Percentiles rank a stretch among this genome's conserved stretches.
phyloP scores from a whole-genome alignment of 345 rosid species.

The Salix viminalis region DNA sequence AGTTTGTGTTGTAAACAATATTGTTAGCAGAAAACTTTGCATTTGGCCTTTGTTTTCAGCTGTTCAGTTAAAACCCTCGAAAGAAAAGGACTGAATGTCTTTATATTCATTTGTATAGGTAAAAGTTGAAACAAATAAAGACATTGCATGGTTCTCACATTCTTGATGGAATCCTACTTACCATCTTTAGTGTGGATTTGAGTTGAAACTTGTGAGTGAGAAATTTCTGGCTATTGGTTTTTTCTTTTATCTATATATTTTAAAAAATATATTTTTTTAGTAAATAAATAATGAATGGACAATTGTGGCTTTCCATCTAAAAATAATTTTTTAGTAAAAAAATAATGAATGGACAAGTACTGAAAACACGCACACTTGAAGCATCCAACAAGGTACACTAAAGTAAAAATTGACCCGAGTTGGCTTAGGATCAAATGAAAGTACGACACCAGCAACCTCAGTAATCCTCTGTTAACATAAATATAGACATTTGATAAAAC shows the following conservation, averaged over 20 bases:
- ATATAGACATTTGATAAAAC: background rate
- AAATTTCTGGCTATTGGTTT: too few relatives aligned
- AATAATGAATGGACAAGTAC: background rate
- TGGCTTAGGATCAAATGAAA: background rate
- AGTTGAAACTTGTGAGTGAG: too few relatives aligned
- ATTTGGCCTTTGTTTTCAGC: background rate
- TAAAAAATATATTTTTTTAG: too few relatives aligned
- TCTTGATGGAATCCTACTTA: too few relatives aligned
- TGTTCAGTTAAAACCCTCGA: background rate
- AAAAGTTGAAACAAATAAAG: background rate
- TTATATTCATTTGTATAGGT: background rate
- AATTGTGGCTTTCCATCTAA: too few relatives aligned
- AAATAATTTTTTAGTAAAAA: background rate
- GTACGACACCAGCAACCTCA: conserved; percentile 19
- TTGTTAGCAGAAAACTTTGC: background rate
- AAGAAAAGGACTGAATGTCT: background rate
- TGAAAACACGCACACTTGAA: background rate
- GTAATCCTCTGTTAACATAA: conserved; percentile 16
- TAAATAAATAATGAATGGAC: too few relatives aligned
- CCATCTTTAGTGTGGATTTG: too few relatives aligned
- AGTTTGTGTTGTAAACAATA: conserved; percentile 4
- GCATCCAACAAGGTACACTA: background rate
- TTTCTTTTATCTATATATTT: too few relatives aligned
- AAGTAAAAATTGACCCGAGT: too few relatives aligned
- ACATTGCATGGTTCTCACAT: background rate